These are phyloP conservation scores for Fusarium sp. DNA, from an alignment of 2,329 filamentous ascomycete genomes.

Conservation along the genomic window DNA sequence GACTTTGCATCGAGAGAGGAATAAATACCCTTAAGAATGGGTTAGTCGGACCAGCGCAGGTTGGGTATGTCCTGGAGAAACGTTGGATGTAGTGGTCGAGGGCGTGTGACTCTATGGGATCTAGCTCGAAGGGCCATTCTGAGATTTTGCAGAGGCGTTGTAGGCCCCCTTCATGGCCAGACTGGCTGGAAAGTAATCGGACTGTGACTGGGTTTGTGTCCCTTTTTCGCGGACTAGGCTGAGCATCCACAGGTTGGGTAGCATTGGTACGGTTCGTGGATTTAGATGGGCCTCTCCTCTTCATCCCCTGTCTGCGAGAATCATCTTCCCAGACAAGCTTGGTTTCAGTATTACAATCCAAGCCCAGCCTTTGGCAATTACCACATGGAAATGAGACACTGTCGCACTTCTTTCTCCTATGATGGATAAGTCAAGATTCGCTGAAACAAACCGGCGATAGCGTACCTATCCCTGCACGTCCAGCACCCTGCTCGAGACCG, in stretches of 20 bases:
- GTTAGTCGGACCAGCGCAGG: slow-evolving; percentile 26
- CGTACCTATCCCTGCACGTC: slow-evolving; percentile 15
- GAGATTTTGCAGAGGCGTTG: not conserved
- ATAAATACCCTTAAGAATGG: slow-evolving; percentile 33
- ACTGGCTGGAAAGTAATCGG: not conserved
- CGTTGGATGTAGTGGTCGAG: slow-evolving; percentile 34
- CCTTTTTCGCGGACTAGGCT: not conserved
- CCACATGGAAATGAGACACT: slow-evolving; percentile 14
- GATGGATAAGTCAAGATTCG: not conserved
- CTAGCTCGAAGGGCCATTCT: slow-evolving; percentile 27
- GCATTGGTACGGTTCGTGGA: not conserved
- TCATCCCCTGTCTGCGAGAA: slow-evolving; percentile 23
- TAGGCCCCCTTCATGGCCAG: too few species aligned
- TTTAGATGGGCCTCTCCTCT: slow-evolving; percentile 18
- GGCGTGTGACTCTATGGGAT: slow-evolving; percentile 16
- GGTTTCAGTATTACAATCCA: slow-evolving; percentile 17
- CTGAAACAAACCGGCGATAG: not conserved
- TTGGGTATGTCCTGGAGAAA: slow-evolving; percentile 33
- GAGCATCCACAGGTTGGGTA: not conserved
- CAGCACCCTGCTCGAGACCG: slow-evolving; percentile 16
- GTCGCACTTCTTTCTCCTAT: slow-evolving; percentile 26
- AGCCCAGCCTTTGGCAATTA: slow-evolving; percentile 14
- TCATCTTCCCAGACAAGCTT: slow-evolving; percentile 38
- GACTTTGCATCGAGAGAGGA: slow-evolving; percentile 30
- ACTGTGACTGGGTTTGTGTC: not conserved